These are phyloP conservation scores for Heracleum sosnowskyi DNA, from an alignment of 129 eudicot genomes.

Conservation along the genomic window DNA sequence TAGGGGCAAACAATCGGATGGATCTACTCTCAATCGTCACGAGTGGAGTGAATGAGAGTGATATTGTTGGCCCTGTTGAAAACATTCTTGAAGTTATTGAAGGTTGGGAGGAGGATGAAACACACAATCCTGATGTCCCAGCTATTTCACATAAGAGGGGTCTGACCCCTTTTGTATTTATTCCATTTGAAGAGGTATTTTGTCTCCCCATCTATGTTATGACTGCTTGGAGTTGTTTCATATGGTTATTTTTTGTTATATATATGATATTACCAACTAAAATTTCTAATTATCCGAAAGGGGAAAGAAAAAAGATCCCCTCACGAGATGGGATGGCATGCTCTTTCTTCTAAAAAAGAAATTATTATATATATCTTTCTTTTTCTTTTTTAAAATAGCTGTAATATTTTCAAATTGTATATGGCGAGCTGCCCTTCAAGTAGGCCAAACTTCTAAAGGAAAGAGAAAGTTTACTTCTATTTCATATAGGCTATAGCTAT, in stretches of 20 bases:
- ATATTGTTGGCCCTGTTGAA: conserved; percentile 55
- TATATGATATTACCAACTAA: neutral
- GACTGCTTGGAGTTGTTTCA: neutral
- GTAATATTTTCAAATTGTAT: neutral
- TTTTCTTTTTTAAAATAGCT: no score
- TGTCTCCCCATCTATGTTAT: neutral
- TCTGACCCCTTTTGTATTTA: conserved; percentile 79
- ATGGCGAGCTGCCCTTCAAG: neutral
- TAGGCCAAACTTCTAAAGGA: neutral
- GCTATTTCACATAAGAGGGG: conserved; percentile 95
- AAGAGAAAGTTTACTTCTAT: neutral
- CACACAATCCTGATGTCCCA: conserved; percentile 94
- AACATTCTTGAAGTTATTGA: conserved; percentile 88
- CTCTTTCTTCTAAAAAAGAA: no score
- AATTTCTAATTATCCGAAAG: no score
- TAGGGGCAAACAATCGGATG: conserved; percentile 92
- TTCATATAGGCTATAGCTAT: neutral
- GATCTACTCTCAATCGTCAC: conserved; percentile 84
- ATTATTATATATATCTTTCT: no score
- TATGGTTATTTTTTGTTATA: neutral
- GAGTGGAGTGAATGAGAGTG: conserved; percentile 75
- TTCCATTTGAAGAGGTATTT: conserved; percentile 87
- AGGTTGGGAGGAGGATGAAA: conserved; percentile 94
- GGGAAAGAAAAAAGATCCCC: no score
- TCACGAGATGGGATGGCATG: no score